Percentiles rank a stretch among this genome's conserved stretches.
These are phyloP conservation scores for Candida ipomoeae DNA, from an alignment of 805 yeast species.

Conservation along the genomic window DNA sequence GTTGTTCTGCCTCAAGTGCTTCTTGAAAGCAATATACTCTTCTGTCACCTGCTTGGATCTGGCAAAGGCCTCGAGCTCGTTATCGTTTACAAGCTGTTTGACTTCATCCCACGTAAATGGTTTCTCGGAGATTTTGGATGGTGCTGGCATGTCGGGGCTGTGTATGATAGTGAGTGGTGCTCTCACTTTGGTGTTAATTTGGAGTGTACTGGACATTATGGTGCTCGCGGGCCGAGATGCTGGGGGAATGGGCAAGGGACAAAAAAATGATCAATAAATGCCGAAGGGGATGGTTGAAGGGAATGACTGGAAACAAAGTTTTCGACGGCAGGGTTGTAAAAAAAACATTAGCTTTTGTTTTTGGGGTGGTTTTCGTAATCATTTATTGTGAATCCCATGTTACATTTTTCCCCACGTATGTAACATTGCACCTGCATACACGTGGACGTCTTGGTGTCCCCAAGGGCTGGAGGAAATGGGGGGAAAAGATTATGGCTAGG, in stretches of 20 bases:
- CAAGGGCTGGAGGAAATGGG: no score
- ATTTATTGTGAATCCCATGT: not conserved
- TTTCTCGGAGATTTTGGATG: constrained; percentile 28
- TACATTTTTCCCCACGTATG: not conserved
- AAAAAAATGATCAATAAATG: no score
- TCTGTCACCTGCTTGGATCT: constrained; percentile 44
- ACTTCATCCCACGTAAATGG: constrained; percentile 49
- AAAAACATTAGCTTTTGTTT: no score
- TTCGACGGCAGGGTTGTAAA: no score
- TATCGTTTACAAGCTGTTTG: constrained; percentile 32
- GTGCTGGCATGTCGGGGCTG: constrained; percentile 35
- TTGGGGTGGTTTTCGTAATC: not conserved
- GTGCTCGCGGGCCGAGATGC: constrained; percentile 5
- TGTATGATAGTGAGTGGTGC: constrained; percentile 16
- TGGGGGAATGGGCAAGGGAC: no score
- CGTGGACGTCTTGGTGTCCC: no score
- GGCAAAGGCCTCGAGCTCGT: constrained; percentile 45
- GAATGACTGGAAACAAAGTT: not conserved
- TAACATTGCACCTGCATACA: not conserved
- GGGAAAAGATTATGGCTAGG: no score
- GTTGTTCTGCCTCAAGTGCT: constrained; percentile 27
- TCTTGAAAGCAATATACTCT: constrained; percentile 45
- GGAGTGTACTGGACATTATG: constrained; percentile 8
- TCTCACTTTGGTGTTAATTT: constrained; percentile 6
- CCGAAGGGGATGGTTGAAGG: not conserved